Conservation (phyloP, 306 rosid genomes). For the Vachellia pachyceras region DNA sequence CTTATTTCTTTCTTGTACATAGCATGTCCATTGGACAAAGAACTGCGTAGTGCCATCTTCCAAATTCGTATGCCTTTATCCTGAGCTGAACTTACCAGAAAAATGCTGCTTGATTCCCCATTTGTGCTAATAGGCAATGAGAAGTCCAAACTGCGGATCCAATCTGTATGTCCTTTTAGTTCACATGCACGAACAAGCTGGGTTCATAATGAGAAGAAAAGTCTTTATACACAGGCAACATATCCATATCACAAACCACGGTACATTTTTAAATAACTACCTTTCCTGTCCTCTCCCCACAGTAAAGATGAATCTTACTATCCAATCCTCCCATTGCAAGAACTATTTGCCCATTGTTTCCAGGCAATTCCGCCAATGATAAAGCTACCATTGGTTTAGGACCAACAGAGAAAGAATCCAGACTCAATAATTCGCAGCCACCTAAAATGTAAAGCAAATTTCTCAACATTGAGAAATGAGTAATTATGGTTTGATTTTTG, state of each 20-base stretch:
- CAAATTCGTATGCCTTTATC: constrained; percentile 92
- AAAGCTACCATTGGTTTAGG: constrained; percentile 87
- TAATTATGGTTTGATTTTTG: not conserved
- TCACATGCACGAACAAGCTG: constrained; percentile 88
- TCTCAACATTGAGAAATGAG: not conserved
- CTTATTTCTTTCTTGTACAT: constrained; percentile 47
- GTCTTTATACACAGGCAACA: constrained; percentile 22
- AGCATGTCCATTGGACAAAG: constrained; percentile 49
- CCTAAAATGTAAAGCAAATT: constrained; percentile 52
- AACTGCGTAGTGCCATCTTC: constrained; percentile 62
- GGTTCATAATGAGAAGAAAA: constrained; percentile 36
- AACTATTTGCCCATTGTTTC: constrained; percentile 63
- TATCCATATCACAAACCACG: constrained; percentile 8
- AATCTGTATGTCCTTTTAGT: constrained; percentile 92
- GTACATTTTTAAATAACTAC: constrained; percentile 45
- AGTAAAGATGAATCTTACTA: constrained; percentile 90
- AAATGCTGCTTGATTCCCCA: constrained; percentile 63
- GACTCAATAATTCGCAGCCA: constrained; percentile 62
- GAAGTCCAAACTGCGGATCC: constrained; percentile 98
- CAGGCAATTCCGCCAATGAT: constrained; percentile 84
- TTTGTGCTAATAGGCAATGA: constrained; percentile 64
- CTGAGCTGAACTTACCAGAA: constrained; percentile 92
- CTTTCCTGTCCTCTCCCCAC: constrained; percentile 82
- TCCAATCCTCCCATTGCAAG: constrained; percentile 98
- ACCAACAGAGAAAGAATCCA: constrained; percentile 79